Percentiles rank a stretch among this genome's conserved stretches.
These are phyloP conservation scores for Syncephalastrum racemosum DNA, from an alignment of 371 early-diverging fungal genomes.

Conservation along the genomic window DNA sequence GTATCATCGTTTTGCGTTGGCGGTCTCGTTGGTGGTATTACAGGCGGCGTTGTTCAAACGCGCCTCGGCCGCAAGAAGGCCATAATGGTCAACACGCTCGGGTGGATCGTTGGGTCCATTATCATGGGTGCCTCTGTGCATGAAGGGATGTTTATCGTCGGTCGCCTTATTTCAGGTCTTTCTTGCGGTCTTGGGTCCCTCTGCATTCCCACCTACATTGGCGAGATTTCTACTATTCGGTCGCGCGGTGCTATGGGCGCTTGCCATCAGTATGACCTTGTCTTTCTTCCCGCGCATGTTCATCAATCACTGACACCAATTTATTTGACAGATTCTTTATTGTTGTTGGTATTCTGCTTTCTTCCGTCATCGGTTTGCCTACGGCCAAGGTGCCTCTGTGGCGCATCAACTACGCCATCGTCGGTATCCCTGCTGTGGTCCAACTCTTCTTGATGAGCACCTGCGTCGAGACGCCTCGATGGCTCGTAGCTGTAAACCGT, in stretches of 20 bases:
- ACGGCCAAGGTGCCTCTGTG: constrained; percentile 64
- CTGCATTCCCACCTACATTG: constrained; percentile 78
- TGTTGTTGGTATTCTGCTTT: constrained; percentile 72
- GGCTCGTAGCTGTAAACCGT: constrained; percentile 58
- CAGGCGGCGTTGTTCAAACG: constrained; percentile 54
- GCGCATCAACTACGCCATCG: constrained; percentile 65
- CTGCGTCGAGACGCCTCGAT: constrained; percentile 78
- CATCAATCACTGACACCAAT: background rate
- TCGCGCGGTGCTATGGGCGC: constrained; percentile 68
- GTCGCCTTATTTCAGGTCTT: constrained; percentile 27
- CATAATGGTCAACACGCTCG: constrained; percentile 56
- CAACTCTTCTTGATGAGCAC: constrained; percentile 68
- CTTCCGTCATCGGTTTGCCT: constrained; percentile 61
- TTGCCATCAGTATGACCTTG: constrained; percentile 56
- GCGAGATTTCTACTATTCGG: constrained; percentile 70
- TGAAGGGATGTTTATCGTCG: constrained; percentile 25
- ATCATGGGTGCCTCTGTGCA: constrained; percentile 43
- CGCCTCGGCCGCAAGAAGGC: constrained; percentile 59
- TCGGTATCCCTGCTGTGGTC: constrained; percentile 65
- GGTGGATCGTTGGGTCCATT: constrained; percentile 60
- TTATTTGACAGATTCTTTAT: constrained; percentile 50
- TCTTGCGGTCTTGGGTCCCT: constrained; percentile 77
- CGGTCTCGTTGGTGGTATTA: constrained; percentile 65
- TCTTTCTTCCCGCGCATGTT: background rate
- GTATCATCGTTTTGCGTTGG: constrained; percentile 63